Base-by-base conservation (phyloP, 768 basidiomycete species). In the Pleurotus ostreatus region DNA sequence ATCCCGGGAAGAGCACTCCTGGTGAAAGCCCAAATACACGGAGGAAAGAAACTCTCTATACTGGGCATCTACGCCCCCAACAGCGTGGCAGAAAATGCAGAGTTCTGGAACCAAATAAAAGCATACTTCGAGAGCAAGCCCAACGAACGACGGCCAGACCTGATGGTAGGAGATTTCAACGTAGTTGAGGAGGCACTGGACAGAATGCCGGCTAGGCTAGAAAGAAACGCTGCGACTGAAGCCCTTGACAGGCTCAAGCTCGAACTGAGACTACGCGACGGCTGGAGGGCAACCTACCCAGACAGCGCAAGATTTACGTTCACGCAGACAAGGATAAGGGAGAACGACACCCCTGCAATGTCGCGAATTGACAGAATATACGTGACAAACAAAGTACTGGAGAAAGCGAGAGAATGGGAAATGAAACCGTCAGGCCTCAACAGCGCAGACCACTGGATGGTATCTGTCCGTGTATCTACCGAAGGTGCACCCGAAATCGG, bases 111-210 rank as follows among this genome's bases (percentile, higher is more conserved):
- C 20, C 45, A 61, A 3, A 55, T 68, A 5, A 16, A 59, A 11
- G 20, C 49, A 1, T 53, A 20, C 23, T 66, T 51, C 11, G 46
- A 55, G 30, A 40, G 2, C 20, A 46, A 40, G 52, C 49, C 49
- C 30, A 18, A 51, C 2, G 51, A 55, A 7, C 57, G 56, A 8
- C 59, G 51, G 44, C 71, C 68, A 3, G 69, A 78, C 26, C 11
- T 75, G 0, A 57, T 81, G 46, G 30, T 71, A 0, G 76, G 77
- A 0, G 76, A 81, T 57, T 72, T 73, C 44, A 80, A 81, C 59
- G 26, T 78, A 1, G 70, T 72, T 0, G 76, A 79, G 54, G 71
- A 75, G 1, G 15, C 57, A 0, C 52, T 78, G 0, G 78, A 79
- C 55, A 7, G 72, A 0, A 45, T 73, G 0, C 77, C 76, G 2